Conservation (phyloP, 345 rosid genomes). For the Garcia nutans region DNA sequence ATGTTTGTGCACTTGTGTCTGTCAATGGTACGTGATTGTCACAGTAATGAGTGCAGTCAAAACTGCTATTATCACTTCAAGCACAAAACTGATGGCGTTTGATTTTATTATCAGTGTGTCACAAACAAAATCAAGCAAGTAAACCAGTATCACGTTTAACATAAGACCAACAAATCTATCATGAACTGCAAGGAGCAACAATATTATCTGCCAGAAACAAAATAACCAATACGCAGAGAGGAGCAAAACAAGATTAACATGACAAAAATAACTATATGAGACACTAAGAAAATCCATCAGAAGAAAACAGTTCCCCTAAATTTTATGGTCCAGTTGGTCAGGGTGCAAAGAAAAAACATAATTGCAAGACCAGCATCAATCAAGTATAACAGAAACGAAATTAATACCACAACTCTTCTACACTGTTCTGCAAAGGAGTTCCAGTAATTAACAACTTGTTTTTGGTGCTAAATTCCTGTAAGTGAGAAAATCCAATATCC, state of each 20-base stretch:
- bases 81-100: too few relatives aligned
- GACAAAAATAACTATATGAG: too few relatives aligned
- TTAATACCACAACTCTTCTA: slow-evolving; percentile 93
- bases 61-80: too few relatives aligned
- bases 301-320: neutral
- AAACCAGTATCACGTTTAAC: too few relatives aligned
- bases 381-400: slow-evolving; percentile 3
- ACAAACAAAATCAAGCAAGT: too few relatives aligned
- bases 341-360: neutral
- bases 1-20: too few relatives aligned
- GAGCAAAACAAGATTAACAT: neutral
- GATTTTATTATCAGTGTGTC: too few relatives aligned
- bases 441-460: slow-evolving; percentile 98
- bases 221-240: neutral
- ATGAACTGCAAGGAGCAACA: neutral
- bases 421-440: slow-evolving; percentile 97
- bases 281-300: neutral
- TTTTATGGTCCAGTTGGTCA: neutral
- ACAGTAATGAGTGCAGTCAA: too few relatives aligned
- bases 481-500: slow-evolving; percentile 15
- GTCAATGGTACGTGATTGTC: too few relatives aligned
- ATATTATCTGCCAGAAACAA: neutral
- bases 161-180: too few relatives aligned
- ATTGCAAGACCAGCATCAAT: neutral
- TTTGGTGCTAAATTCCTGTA: slow-evolving; percentile 95